phyloP scores from a whole-genome alignment of 306 rosid species.

The Trifolium subterraneum region DNA sequence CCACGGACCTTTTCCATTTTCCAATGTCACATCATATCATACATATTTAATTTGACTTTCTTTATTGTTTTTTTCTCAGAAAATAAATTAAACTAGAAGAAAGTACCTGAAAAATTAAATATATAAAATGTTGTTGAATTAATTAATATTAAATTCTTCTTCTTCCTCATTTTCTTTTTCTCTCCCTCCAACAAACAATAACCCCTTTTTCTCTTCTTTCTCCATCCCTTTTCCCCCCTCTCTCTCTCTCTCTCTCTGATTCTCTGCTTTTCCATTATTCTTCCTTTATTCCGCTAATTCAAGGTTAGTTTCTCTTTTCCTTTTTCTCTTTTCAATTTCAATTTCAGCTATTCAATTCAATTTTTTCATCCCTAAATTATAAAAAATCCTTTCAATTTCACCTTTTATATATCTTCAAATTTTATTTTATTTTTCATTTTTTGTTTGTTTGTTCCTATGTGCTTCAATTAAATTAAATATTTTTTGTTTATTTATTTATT shows the following conservation, averaged over 20 bases:
- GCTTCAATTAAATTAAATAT: constrained; percentile 28
- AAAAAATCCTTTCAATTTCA: constrained; percentile 5
- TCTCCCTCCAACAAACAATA: constrained; percentile 1
- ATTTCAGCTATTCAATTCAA: constrained; percentile 36
- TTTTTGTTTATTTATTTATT: too few relatives aligned
- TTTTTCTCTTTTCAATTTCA: constrained; percentile 2
- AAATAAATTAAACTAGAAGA: too few relatives aligned
- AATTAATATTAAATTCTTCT: constrained; percentile 29
- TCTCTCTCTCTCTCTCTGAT: constrained; percentile 22
- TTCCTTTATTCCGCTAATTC: constrained; percentile 6
- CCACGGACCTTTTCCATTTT: neutral
- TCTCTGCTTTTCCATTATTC: constrained; percentile 14
- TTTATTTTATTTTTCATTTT: too few relatives aligned
- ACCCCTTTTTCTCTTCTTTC: neutral
- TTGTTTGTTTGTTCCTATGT: neutral
- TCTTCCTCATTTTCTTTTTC: neutral
- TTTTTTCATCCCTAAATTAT: constrained; percentile 5
- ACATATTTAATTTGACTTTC: too few relatives aligned
- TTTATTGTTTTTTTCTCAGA: neutral
- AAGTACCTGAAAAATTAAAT: too few relatives aligned
- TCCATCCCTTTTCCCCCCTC: neutral
- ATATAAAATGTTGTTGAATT: neutral
- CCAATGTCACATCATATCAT: neutral
- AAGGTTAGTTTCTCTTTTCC: constrained; percentile 38
- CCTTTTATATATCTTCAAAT: constrained; percentile 22